Evolutionary conservation across 192 early-diverging fungal species (phyloP).

Genomic region (Oehlia diaphana): DNA sequence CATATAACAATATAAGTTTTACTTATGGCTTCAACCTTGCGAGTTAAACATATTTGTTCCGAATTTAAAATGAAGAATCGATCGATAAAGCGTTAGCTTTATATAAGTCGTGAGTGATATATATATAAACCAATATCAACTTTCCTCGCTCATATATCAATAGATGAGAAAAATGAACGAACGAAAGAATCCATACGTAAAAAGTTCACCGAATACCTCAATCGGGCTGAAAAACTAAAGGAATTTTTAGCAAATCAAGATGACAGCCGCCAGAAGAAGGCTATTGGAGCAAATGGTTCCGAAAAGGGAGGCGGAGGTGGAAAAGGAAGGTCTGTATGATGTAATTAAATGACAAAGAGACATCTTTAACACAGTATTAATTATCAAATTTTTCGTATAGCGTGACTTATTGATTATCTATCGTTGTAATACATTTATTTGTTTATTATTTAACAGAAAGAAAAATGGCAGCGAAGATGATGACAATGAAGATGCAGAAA

Average conservation of each 20-base stretch:
- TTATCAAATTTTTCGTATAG: constrained; percentile 10
- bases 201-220: constrained; percentile 90
- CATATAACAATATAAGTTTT: not conserved
- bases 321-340: constrained; percentile 32
- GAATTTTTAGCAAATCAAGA: constrained; percentile 72
- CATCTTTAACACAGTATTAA: no score
- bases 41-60: no score
- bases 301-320: constrained; percentile 37
- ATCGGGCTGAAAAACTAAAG: constrained; percentile 92
- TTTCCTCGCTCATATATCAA: not conserved
- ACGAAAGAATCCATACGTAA: constrained; percentile 81
- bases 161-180: constrained; percentile 95
- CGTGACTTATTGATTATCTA: not conserved
- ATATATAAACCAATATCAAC: not conserved
- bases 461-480: constrained; percentile 41
- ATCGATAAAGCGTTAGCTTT: not conserved
- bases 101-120: not conserved
- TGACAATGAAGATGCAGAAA: constrained; percentile 46
- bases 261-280: constrained; percentile 43
- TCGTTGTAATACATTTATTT: not conserved
- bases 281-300: constrained; percentile 59
- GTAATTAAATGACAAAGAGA: constrained; percentile 26
- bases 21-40: not conserved
- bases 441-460: constrained; percentile 36
- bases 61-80: not conserved